Base-by-base conservation (phyloP, 1,284 basidiomycete genomes). In the Chalciporus sp. region DNA sequence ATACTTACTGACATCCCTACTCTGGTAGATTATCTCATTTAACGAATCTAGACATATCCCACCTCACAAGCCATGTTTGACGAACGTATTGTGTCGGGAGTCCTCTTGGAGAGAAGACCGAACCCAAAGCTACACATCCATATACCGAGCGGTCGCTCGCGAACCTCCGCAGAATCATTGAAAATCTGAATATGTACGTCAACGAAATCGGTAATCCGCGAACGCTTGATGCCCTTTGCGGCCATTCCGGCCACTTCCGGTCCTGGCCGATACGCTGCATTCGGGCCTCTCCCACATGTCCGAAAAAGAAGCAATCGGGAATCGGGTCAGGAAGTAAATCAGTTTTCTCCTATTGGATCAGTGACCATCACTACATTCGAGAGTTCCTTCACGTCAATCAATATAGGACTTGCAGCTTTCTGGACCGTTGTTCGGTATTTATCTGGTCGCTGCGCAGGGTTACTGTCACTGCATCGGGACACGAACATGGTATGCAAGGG, bases 61-160 rank as follows among this genome's bases (percentile, higher is more conserved):
- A 37, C 10, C 51, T 62, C 61, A 52, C 19, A 6, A 45, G 39
- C 49, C 42, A 48, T 20, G 20, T 46, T 31, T 28, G n/a, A 26
- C 5, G 26, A 26, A 16, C 27, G 7, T 20, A 1, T 12, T 35
- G 16, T 33, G 42, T 33, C 6, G 7, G 41, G 8, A 9, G 12
- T 16, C 27, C 2, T 4, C 20, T 19, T 8, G 29, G 17, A 23
- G 14, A 37, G 45, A 35, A 17, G 17, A 7, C n/a, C 7, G 17
- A 7, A 17, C 9, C n/a, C 6, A 37, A 16, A 17, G 3, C 35
- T 14, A 14, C 35, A 17, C 35, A 17, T n/a, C n/a, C n/a, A n/a
- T n/a, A n/a, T 3, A 16, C 17, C 7, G 7, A 17, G n/a, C n/a
- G 35, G 9, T 8, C 16, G 3, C 6, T 16, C 7, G n/a, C n/a